Evolutionary conservation across 129 eudicot species (phyloP), one percentile per base, ranked within the genome.

Genomic region (Apium graveolens): DNA sequence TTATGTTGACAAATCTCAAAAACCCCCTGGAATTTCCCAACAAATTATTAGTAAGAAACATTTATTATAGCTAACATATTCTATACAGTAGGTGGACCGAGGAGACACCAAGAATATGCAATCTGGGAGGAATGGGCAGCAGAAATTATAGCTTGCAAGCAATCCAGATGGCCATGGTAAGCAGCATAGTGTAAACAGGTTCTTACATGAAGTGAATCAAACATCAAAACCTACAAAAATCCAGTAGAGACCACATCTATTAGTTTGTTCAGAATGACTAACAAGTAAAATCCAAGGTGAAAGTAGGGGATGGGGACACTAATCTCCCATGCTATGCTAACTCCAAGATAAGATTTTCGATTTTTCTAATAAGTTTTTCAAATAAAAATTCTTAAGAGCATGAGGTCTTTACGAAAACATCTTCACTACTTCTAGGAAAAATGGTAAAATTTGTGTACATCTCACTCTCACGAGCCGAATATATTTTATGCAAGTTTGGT

Each of bases 1-100:
- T 86, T 75, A 92, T 89, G 83, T 92, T 96, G 87, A 96, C 99
- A 88, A 96, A 92, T 24, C 96, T 83, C 5, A 97, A 86, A 83
- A 82, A 96, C 8, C 99, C 99, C 99, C 99, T 96, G 81, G 12
- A 21, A 86, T 81, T 72, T 42, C 83, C 83, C 73, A 77, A 48
- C 65, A 55, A 4, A 27, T 2, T 44, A 27, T 44, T 27, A 73
- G 39, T 31, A 73, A 73, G 1, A 3, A 26, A 39, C 49, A 42
- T 39, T 3, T 20, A 42, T 72, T n/a, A 13, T 38, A 70, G 73
- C 75, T 8, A 42, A n/a, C 76, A 73, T 12, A 44, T 73, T 12
- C 10, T 37, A 69, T 69, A 32, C 27, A 20, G 24, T 34, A 13
- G 73, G 41, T 4, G 7, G 71, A 65, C 21, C 8, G 10, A 65